A percentile compares a stretch with the other conserved stretches of the same genome.
These are phyloP conservation scores for Piper betle DNA, from an alignment of 164 flowering plant species.

Conservation along the genomic window DNA sequence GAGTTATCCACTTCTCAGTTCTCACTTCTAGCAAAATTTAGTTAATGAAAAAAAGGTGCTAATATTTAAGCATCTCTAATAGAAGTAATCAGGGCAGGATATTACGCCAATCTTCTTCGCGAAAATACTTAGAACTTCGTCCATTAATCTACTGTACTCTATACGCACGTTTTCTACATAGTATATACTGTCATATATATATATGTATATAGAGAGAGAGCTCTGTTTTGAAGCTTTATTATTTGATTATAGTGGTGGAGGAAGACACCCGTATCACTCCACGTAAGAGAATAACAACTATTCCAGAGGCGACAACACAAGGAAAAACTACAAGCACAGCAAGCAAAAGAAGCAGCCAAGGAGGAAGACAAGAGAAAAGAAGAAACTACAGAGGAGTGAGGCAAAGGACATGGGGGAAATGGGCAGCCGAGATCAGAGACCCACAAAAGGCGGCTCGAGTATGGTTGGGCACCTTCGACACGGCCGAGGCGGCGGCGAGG, in stretches of 20 bases:
- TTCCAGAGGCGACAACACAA: neutral
- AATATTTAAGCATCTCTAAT: no score
- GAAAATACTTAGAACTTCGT: no score
- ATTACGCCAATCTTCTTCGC: no score
- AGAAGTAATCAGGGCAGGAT: no score
- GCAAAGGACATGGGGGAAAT: conserved; percentile 79
- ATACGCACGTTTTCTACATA: no score
- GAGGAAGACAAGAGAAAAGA: conserved; percentile 28
- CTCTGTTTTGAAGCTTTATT: neutral
- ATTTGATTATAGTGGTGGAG: neutral
- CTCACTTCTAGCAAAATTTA: no score
- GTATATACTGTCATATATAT: no score
- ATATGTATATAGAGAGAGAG: no score
- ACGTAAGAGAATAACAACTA: neutral
- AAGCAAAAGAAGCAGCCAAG: conserved; percentile 7
- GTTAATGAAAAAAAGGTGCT: no score
- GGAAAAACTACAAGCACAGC: conserved; percentile 3
- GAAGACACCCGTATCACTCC: conserved; percentile 2
- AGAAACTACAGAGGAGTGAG: conserved; percentile 65
- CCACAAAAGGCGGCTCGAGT: conserved; percentile 76
- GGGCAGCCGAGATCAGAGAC: conserved; percentile 82
- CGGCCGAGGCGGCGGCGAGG: conserved; percentile 71
- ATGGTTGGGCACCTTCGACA: conserved; percentile 76
- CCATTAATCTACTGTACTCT: no score
- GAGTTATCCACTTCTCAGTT: no score